A percentile compares a stretch with the other conserved stretches of the same genome.
Conservation (phyloP, 202 grass and related monocot genomes). For the Bolboschoenoplectus hybrid region DNA sequence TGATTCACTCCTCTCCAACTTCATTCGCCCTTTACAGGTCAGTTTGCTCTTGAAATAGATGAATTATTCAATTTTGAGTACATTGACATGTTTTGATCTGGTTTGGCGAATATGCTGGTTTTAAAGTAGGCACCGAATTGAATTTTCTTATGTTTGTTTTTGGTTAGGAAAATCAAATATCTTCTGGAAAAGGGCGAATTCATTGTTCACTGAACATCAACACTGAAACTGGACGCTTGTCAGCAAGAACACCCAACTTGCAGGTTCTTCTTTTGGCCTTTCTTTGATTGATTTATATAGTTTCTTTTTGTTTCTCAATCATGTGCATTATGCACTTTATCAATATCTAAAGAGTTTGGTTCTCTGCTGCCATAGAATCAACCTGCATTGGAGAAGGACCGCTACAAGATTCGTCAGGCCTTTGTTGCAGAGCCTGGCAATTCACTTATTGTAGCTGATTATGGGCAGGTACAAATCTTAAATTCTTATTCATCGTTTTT, state of each 20-base stretch:
- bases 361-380: conserved; percentile 57
- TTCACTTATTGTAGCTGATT: conserved; percentile 96
- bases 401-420: conserved; percentile 90
- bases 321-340: background rate
- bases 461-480: conserved; percentile 59
- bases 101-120: background rate
- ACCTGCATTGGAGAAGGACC: conserved; percentile 86
- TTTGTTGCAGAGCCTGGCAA: conserved; percentile 79
- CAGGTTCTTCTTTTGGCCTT: conserved; percentile 42
- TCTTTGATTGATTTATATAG: background rate
- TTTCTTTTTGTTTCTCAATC: background rate
- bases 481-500: conserved; percentile 33
- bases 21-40: conserved; percentile 86
- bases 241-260: conserved; percentile 73
- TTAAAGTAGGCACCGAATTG: conserved; percentile 9
- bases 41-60: conserved; percentile 30
- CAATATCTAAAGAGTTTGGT: conserved; percentile 19
- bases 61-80: conserved; percentile 5
- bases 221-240: conserved; percentile 91
- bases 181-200: conserved; percentile 62
- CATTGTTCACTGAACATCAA: conserved; percentile 97
- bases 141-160: conserved; percentile 31
- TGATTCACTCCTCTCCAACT: conserved; percentile 78
- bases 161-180: conserved; percentile 71
- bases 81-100: conserved; percentile 1